Base-by-base conservation (phyloP, 306 rosid species). In the Cyclanthera cordifolia region DNA sequence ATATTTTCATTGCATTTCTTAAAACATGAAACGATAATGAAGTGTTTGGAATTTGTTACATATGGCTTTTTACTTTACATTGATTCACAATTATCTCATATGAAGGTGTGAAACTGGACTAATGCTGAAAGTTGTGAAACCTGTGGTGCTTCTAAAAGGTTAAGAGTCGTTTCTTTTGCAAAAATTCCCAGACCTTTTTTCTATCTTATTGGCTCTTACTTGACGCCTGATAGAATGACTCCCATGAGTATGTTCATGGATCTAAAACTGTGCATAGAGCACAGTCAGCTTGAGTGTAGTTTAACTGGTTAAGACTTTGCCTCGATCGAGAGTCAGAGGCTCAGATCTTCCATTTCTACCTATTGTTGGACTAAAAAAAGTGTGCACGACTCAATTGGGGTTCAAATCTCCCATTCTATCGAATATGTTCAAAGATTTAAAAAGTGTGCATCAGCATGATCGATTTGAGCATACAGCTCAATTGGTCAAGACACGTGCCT, bases 121-220 rank as follows among this genome's bases (percentile, higher is more conserved):
- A 59, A n/a, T 32, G 25, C 66, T 59, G 46, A 59, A 59, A 59
- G 47, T 32, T 32, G 45, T 59, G 66, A 30, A 59, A 30, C 66
- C 66, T 59, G 47, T n/a, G 24, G 47, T 59, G 66, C 46, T 59
- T 59, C 47, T 59, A 32, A 59, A 61, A 39, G 69, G 30, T 39
- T 61, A 17, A 34, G n/a, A 39, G 69, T 12, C 47, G 21, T 61
- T 60, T 61, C 30, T 61, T 61, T 24, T 67, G 5, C 28, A 23
- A 64, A 53, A 52, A 11, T 4, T 12, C 13, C 52, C 7, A 20
- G 70, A 23, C 51, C 19, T 32, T 20, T 10, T 64, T 41, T 43
- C 70, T 64, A 19, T 64, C 53, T 19, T 12, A 23, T 43, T 2
- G 20, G 69, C 32, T 63, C 43, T 37, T 37, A 37, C 13, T 20